These are phyloP conservation scores for Cryptococcus hybrid DNA, from an alignment of 1,284 basidiomycete genomes.

Conservation along the genomic window DNA sequence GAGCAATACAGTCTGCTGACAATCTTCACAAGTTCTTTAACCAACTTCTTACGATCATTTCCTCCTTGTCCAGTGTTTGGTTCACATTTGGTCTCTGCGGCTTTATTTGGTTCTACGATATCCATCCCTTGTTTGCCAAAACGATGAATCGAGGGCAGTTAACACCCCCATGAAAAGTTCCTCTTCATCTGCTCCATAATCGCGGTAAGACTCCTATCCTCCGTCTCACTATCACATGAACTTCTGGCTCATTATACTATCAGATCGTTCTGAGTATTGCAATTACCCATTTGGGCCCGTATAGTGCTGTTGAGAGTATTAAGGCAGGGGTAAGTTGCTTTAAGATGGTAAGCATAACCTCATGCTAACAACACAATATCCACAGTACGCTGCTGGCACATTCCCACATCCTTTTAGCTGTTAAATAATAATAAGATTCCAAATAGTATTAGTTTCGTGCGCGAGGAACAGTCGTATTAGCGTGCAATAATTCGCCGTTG, in stretches of 20 bases:
- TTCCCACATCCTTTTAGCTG: not conserved
- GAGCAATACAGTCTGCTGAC: not conserved
- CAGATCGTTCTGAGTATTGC: conserved; percentile 33
- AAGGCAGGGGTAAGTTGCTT: conserved; percentile 22
- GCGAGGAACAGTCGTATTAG: no score
- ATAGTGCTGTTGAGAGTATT: conserved; percentile 40
- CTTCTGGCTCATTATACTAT: not conserved
- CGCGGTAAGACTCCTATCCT: conserved; percentile 11
- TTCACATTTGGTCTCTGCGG: conserved; percentile 40
- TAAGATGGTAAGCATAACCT: not conserved
- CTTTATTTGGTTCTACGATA: conserved; percentile 40
- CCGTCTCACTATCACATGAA: not conserved
- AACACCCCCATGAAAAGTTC: conserved; percentile 20
- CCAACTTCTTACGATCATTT: conserved; percentile 43
- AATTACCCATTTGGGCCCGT: conserved; percentile 42
- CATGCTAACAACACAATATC: not conserved
- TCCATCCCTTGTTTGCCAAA: conserved; percentile 23
- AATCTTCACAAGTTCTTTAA: conserved; percentile 35
- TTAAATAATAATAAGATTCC: no score
- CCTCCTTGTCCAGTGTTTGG: conserved; percentile 42
- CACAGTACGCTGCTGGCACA: not conserved
- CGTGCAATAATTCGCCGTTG: no score
- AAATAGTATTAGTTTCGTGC: no score
- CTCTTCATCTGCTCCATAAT: conserved; percentile 18
- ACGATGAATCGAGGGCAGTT: conserved; percentile 16